Base-by-base conservation (phyloP, 108 stramenopile genomes). In the Skeletonema potamos region DNA sequence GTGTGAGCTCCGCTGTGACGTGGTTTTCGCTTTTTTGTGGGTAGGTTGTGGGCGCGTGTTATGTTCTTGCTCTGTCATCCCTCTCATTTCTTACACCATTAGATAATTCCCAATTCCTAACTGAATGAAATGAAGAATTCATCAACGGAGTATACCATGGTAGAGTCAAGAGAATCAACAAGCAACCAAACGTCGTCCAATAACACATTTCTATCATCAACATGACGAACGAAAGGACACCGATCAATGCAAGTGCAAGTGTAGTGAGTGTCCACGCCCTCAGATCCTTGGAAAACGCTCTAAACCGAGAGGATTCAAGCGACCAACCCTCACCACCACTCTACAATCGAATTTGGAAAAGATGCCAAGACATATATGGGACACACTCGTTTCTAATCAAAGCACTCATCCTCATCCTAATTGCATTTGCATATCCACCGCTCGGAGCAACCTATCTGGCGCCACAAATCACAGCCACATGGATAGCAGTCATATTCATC, bases 351-450 rank as follows among this genome's bases (percentile, higher is more conserved):
- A 6, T 67, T 7, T 71, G 58, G 57, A 30, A 58, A 7, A 66
- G 36, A 39, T 70, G 56, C 22, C 29, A 46, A 22, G 26, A 1
- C 9, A 57, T 86, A 64, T 84, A 82, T 56, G 11, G 3, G 11
- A 56, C 56, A 18, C 81, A 87, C 59, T 85, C 83, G 17, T 92
- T 96, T 64, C 48, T 96, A 15, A 72, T 91, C 26, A 62, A 86
- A 12, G 72, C 89, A 12, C 33, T 90, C 3, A 12, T 67, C 20
- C 85, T 78, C 27, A 96, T 96, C 55, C 48, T 84, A 1, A 13
- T 96, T 27, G 92, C 95, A 13, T 69, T 71, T 30, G 92, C 90
- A n/a, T 92, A 93, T 60, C 94, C 94, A 17, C 90, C 89, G 3
- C 58, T 96, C 17, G 94, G 94, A 4, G 91, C 91, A 0, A 72